These are phyloP conservation scores for Annulohypoxylon truncatum DNA, from an alignment of 2,329 filamentous ascomycete species.

Conservation along the genomic window DNA sequence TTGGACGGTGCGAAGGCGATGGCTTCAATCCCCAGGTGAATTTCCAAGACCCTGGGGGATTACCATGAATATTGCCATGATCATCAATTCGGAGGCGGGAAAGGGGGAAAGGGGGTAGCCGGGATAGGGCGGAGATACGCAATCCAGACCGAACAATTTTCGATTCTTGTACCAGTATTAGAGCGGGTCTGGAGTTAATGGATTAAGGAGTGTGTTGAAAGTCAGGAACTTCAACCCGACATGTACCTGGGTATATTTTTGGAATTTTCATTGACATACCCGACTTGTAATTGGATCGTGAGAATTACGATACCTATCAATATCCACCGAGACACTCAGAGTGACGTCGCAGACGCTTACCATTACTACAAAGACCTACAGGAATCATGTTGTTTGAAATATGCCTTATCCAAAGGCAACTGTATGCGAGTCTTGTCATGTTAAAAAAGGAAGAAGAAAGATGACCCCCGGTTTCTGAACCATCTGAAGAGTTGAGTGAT, in stretches of 20 bases:
- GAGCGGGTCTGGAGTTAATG: conserved; percentile 26
- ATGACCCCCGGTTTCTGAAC: not conserved
- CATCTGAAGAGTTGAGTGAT: not conserved
- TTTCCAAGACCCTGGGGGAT: conserved; percentile 18
- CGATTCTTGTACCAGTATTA: conserved; percentile 31
- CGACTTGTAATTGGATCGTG: conserved; percentile 1
- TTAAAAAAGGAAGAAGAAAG: not conserved
- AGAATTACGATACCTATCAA: conserved; percentile 8
- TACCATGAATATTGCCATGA: conserved; percentile 22
- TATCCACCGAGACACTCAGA: not conserved
- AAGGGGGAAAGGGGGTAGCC: not conserved
- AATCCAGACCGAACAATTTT: conserved; percentile 7
- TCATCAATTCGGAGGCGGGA: not conserved
- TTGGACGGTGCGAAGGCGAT: conserved; percentile 44
- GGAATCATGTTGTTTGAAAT: conserved; percentile 1
- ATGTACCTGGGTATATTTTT: conserved; percentile 2
- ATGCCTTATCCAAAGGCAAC: not conserved
- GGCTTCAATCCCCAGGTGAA: conserved; percentile 26
- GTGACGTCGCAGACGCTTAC: conserved; percentile 14
- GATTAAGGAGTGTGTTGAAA: conserved; percentile 9
- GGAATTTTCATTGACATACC: conserved; percentile 1
- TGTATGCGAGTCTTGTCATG: conserved; percentile 1
- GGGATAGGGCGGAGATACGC: not conserved
- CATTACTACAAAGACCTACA: not conserved
- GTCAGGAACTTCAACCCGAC: conserved; percentile 24